Evolutionary conservation across 768 basidiomycete species (phyloP).

Genomic region (Xanthoconium stramineum): DNA sequence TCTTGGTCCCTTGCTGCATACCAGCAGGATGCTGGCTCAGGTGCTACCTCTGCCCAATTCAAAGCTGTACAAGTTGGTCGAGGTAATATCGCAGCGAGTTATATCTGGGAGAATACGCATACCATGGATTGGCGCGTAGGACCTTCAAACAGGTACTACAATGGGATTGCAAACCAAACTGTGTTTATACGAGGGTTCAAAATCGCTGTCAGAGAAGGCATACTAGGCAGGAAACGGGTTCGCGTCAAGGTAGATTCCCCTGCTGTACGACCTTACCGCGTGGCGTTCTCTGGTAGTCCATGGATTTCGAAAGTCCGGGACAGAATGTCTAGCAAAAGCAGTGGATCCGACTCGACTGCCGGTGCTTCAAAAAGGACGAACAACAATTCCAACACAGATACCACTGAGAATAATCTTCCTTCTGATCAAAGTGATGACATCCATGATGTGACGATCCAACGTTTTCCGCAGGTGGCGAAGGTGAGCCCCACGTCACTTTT

Average conservation of each 20-base stretch:
- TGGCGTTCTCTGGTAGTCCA: neutral
- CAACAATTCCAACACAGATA: neutral
- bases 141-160: neutral
- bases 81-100: constrained; percentile 13
- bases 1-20: constrained; percentile 30
- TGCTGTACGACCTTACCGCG: neutral
- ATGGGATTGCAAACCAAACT: constrained; percentile 17
- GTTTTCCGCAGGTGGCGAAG: constrained; percentile 4
- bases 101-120: constrained; percentile 12
- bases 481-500: neutral
- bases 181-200: constrained; percentile 24
- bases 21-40: neutral
- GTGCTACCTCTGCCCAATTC: constrained; percentile 1
- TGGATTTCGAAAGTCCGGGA: neutral
- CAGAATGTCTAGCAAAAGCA: neutral
- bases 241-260: neutral
- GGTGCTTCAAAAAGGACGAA: neutral
- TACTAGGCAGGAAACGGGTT: constrained; percentile 2
- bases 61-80: constrained; percentile 1
- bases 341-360: neutral
- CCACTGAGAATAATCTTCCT: neutral
- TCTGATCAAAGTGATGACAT: neutral
- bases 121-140: constrained; percentile 7
- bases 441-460: neutral
- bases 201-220: constrained; percentile 3